A percentile compares a stretch with the other conserved stretches of the same genome.
phyloP scores from a whole-genome alignment of 2,329 filamentous ascomycete genomes.

The Colletotrichum coccodes region DNA sequence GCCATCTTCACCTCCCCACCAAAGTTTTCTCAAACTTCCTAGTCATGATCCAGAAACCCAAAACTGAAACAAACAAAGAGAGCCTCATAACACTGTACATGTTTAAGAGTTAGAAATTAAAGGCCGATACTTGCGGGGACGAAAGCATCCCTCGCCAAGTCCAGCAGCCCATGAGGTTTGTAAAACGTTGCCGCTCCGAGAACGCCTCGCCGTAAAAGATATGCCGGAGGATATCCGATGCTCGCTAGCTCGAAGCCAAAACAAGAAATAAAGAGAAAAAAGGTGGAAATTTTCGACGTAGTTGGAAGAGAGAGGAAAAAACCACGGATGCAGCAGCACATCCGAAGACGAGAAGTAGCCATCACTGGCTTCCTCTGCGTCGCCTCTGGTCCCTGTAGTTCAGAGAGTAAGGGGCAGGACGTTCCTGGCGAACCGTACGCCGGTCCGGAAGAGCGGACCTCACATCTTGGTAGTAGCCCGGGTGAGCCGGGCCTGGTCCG shows the following conservation, averaged over 20 bases:
- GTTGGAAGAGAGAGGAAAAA: background rate
- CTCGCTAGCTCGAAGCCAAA: conserved; percentile 1
- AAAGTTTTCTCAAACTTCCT: background rate
- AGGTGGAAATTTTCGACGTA: background rate
- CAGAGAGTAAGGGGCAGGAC: conserved; percentile 22
- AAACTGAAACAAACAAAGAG: background rate
- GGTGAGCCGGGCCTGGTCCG: background rate
- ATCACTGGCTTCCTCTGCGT: conserved; percentile 26
- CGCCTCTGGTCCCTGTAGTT: conserved; percentile 28
- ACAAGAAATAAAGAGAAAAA: background rate
- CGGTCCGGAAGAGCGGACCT: conserved; percentile 26
- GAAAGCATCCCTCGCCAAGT: background rate
- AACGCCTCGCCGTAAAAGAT: conserved; percentile 26
- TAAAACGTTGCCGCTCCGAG: background rate
- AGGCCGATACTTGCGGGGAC: background rate
- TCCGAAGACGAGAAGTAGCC: no score
- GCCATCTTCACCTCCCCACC: background rate
- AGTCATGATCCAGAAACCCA: background rate
- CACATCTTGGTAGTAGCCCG: conserved; percentile 21
- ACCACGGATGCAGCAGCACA: background rate
- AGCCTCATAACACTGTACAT: background rate
- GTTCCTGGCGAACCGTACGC: conserved; percentile 23
- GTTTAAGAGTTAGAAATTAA: conserved; percentile 18
- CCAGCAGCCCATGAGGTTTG: conserved; percentile 16
- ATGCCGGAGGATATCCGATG: conserved; percentile 4